These are phyloP conservation scores for Penicillium salamii DNA, from an alignment of 495 filamentous ascomycete genomes.

Conservation along the genomic window DNA sequence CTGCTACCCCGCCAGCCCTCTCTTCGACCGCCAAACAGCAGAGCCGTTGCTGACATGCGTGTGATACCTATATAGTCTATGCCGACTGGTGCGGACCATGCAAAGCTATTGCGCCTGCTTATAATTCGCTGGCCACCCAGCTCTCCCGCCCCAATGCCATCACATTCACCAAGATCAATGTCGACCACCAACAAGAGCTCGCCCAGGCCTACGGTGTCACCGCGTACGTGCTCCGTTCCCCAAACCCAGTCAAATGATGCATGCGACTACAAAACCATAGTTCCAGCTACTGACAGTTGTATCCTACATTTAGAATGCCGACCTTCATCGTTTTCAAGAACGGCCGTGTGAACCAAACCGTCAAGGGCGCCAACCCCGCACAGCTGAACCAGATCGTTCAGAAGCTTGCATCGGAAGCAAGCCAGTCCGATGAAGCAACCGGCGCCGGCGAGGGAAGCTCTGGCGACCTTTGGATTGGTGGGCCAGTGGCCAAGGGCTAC, in stretches of 20 bases:
- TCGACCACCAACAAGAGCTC: constrained; percentile 71
- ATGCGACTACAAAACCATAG: background rate
- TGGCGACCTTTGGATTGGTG: constrained; percentile 66
- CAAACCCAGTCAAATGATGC: background rate
- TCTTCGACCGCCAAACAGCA: constrained; percentile 2
- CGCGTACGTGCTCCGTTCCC: constrained; percentile 48
- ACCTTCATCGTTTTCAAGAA: constrained; percentile 91
- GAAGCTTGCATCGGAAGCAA: constrained; percentile 69
- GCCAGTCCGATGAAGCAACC: constrained; percentile 47
- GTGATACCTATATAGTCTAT: constrained; percentile 59
- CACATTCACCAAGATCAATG: constrained; percentile 85
- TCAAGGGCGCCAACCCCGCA: constrained; percentile 69
- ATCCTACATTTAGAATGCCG: constrained; percentile 42
- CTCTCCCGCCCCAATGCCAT: constrained; percentile 71
- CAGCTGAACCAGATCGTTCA: constrained; percentile 67
- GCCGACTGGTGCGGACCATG: constrained; percentile 85
- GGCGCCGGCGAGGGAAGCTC: constrained; percentile 40
- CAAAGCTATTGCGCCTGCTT: constrained; percentile 79
- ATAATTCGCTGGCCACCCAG: constrained; percentile 69
- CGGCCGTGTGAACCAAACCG: constrained; percentile 60
- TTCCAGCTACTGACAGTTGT: background rate
- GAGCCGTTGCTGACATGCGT: constrained; percentile 5
- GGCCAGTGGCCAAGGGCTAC: constrained; percentile 75
- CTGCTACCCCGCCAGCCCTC: constrained; percentile 4
- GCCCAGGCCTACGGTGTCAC: constrained; percentile 68